Evolutionary conservation across 805 yeast species (phyloP).

Genomic region (Candida ficus): DNA sequence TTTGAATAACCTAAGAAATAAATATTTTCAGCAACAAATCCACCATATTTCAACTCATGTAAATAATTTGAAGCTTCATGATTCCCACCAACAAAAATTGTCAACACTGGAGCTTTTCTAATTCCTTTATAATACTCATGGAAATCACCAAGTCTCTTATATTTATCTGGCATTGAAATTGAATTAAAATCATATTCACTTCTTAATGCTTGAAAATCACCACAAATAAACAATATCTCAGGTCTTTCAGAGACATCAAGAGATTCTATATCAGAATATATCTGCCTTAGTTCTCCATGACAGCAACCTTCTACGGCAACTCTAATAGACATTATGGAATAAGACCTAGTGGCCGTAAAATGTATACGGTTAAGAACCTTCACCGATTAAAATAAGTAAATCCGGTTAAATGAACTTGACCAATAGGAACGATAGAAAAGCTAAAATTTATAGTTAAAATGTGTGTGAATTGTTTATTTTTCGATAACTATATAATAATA

Average conservation of each 20-base stretch:
- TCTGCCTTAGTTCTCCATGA: slow-evolving; percentile 68
- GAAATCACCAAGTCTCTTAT: slow-evolving; percentile 73
- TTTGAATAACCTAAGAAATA: slow-evolving; percentile 80
- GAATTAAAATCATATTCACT: slow-evolving; percentile 57
- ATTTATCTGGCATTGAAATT: slow-evolving; percentile 77
- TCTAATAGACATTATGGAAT: slow-evolving; percentile 16
- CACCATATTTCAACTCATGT: slow-evolving; percentile 72
- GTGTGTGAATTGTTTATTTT: too few relatives aligned
- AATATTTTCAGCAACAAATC: slow-evolving; percentile 88
- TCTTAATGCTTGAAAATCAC: slow-evolving; percentile 86
- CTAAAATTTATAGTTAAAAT: too few relatives aligned
- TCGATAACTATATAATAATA: too few relatives aligned
- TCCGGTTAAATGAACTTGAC: too few relatives aligned
- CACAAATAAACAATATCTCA: slow-evolving; percentile 72
- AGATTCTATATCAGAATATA: slow-evolving; percentile 34
- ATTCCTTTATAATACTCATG: slow-evolving; percentile 60
- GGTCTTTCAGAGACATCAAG: slow-evolving; percentile 21
- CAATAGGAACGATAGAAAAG: too few relatives aligned
- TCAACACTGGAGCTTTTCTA: slow-evolving; percentile 63
- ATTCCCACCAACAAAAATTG: slow-evolving; percentile 90
- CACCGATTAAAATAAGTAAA: too few relatives aligned
- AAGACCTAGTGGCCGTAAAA: too few relatives aligned
- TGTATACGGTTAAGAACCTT: too few relatives aligned
- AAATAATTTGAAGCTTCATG: slow-evolving; percentile 86
- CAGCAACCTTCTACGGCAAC: slow-evolving; percentile 88